Percentiles rank a stretch among this genome's conserved stretches.
Evolutionary conservation across 2,329 filamentous ascomycete species (phyloP).

Genomic region (Aureobasidium sp.): DNA sequence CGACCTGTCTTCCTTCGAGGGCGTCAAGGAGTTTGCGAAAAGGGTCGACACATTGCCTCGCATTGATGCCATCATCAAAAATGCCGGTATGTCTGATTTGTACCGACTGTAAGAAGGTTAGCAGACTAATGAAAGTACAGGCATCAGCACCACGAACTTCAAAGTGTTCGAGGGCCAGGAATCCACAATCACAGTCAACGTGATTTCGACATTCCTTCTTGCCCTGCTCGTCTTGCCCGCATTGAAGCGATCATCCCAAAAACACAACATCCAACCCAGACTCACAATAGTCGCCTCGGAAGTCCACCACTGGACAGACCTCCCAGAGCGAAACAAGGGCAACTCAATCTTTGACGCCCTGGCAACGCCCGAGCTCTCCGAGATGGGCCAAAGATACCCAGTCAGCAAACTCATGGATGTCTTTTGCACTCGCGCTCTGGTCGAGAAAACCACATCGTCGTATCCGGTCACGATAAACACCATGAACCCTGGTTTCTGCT

Average conservation of each 20-base stretch:
- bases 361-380: conserved; percentile 30
- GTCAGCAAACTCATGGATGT: conserved; percentile 45
- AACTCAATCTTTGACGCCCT: conserved; percentile 32
- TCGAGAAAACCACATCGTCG: conserved; percentile 25
- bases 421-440: conserved; percentile 37
- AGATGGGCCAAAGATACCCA: conserved; percentile 38
- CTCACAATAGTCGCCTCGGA: conserved; percentile 38
- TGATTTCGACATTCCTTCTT: conserved; percentile 47
- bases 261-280: conserved; percentile 30
- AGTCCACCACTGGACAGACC: conserved; percentile 34
- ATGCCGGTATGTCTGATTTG: conserved; percentile 22
- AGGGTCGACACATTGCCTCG: conserved; percentile 22
- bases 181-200: conserved; percentile 46
- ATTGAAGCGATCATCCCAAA: conserved; percentile 37
- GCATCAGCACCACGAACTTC: conserved; percentile 34
- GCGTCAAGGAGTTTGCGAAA: conserved; percentile 32
- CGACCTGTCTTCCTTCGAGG: conserved; percentile 36
- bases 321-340: conserved; percentile 31
- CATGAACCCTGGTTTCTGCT: conserved; percentile 48
- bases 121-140: neutral
- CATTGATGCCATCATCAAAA: conserved; percentile 24
- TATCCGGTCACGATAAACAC: conserved; percentile 42
- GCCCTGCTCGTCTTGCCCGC: conserved; percentile 46
- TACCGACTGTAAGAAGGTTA: neutral
- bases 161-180: conserved; percentile 41